Conservation (phyloP, 768 basidiomycete genomes). For the Albatrellus ellisii region DNA sequence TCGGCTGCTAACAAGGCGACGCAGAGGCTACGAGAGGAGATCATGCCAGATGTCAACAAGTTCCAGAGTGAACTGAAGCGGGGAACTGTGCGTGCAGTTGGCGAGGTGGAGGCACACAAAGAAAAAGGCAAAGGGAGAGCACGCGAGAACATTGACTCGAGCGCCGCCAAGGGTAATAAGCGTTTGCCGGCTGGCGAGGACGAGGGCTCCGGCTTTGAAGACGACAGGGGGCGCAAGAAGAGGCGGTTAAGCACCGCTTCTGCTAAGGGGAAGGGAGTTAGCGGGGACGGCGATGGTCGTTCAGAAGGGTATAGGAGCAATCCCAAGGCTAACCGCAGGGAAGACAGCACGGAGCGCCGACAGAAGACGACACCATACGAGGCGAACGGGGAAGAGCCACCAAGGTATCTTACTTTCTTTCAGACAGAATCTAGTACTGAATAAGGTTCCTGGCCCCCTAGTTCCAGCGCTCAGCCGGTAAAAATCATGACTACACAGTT, state of each 20-base stretch:
- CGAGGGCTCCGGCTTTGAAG: constrained; percentile 2
- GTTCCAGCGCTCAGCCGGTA: constrained; percentile 19
- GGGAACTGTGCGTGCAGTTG: constrained; percentile 17
- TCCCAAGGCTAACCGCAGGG: not conserved
- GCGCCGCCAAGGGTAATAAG: constrained; percentile 16
- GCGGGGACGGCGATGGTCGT: constrained; percentile 10
- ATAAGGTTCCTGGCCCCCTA: not conserved
- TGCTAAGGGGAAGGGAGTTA: constrained; percentile 19
- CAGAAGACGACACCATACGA: not conserved
- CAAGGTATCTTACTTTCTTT: not conserved
- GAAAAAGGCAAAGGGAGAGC: constrained; percentile 13
- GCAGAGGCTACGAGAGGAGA: constrained; percentile 28
- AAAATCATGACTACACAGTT: constrained; percentile 62
- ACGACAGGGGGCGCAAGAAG: constrained; percentile 8
- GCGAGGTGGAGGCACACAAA: constrained; percentile 14
- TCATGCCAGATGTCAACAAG: constrained; percentile 69
- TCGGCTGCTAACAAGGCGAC: constrained; percentile 42
- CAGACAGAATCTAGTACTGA: not conserved
- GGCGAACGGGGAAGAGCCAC: not conserved
- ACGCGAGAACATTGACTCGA: not conserved
- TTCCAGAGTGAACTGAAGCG: constrained; percentile 55
- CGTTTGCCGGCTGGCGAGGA: constrained; percentile 13
- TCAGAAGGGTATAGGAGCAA: not conserved
- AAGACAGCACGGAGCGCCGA: not conserved
- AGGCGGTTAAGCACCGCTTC: constrained; percentile 4